phyloP scores from a whole-genome alignment of 1,284 basidiomycete genomes.

The Puccinia coronata region DNA sequence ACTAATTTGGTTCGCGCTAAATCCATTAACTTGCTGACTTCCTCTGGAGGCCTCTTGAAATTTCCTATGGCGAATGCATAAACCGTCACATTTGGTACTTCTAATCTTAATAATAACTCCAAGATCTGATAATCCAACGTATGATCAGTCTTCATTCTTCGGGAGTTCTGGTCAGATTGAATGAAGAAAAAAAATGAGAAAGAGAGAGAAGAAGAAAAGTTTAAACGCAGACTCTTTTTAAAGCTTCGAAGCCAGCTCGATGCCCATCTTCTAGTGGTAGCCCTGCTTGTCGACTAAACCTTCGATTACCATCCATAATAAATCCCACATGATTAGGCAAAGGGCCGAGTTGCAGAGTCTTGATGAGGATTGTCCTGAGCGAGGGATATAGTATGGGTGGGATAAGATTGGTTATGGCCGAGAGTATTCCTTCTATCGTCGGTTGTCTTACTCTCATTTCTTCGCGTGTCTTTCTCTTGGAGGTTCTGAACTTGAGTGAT shows the following conservation, averaged over 20 bases:
- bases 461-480: too few species aligned
- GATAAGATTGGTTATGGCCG: constrained; percentile 1
- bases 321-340: constrained; percentile 90
- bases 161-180: too few species aligned
- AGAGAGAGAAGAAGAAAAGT: neutral
- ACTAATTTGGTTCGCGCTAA: constrained; percentile 78
- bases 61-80: constrained; percentile 98
- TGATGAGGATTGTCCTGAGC: constrained; percentile 33
- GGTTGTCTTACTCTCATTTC: constrained; percentile 9
- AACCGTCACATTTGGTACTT: constrained; percentile 79
- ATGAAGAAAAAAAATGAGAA: neutral
- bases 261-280: constrained; percentile 76
- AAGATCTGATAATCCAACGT: too few species aligned
- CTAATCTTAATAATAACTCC: constrained; percentile 75
- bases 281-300: constrained; percentile 76
- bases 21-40: constrained; percentile 84
- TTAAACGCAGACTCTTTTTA: constrained; percentile 67
- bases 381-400: constrained; percentile 35
- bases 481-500: too few species aligned
- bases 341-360: constrained; percentile 65
- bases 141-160: too few species aligned
- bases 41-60: constrained; percentile 81
- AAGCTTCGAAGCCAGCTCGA: constrained; percentile 76
- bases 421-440: constrained; percentile 31
- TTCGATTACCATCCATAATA: constrained; percentile 96